Evolutionary conservation across 305 asterid genomes (phyloP), one percentile per base, ranked within the genome.

Genomic region (Fraxinus floribunda): DNA sequence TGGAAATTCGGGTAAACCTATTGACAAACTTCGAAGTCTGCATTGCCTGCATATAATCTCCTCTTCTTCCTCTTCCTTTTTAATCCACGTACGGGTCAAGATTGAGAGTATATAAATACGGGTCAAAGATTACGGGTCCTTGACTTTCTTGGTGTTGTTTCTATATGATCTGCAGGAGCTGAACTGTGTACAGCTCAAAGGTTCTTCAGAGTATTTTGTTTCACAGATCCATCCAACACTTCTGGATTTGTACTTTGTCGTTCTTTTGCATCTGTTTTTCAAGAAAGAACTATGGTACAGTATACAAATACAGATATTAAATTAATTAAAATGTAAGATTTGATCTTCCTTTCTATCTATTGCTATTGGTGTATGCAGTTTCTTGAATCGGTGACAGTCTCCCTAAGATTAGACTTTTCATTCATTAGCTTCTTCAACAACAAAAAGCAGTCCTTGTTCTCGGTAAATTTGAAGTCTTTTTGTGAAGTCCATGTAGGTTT

Each of bases 211-310:
- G 72, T 68, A 29, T 68, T 29, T 66, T 26, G n/a, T 24, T 39
- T 84, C 60, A 80, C 76, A 68, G 78, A 80, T 76, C 84, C 86
- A 84, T 76, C 84, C 84, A 80, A 80, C 81, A 34, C 36, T 71
- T 49, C 57, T 70, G 72, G 84, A 80, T 84, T 84, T 80, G 76
- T 52, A 76, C 78, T 49, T 68, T 80, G 84, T 84, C 86, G 75
- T 84, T 76, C 70, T 70, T 49, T 80, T 44, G 84, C 86, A 66
- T 26, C 39, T 68, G 75, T 13, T 10, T 68, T 68, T 68, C 71
- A 68, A 29, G 18, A 66, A 9, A 11, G 38, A 68, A 68, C 18
- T 68, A 68, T n/a, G 75, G 18, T 68, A 26, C 20, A 68, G 36
- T 68, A 30, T 11, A 68, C 39, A 39, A 39, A 39, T 9, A 2